Evolutionary conservation across 2,329 filamentous ascomycete species (phyloP).

Genomic region (Trichophaea hybrida): DNA sequence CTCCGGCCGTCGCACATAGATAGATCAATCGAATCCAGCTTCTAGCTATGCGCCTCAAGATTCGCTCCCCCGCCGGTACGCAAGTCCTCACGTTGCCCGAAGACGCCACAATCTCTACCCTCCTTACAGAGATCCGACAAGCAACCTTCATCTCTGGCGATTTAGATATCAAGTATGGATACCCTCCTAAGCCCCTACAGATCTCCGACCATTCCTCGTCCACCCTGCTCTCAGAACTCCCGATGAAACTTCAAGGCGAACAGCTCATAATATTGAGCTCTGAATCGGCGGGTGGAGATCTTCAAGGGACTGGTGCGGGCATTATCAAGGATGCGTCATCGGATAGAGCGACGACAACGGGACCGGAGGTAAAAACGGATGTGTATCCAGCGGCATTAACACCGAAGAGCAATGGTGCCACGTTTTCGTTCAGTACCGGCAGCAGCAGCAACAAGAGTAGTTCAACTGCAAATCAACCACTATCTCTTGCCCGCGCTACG

Average conservation of each 20-base stretch:
- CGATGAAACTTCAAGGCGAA: slow-evolving; percentile 50
- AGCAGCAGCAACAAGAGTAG: not conserved
- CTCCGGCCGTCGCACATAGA: not conserved
- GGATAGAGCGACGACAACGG: not conserved
- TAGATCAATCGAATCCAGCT: slow-evolving; percentile 15
- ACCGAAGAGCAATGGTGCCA: not conserved
- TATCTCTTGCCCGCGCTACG: not conserved
- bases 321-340: not conserved
- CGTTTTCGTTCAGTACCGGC: not conserved
- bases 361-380: not conserved
- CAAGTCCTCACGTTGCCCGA: slow-evolving; percentile 56
- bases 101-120: slow-evolving; percentile 47
- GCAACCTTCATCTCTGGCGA: slow-evolving; percentile 46
- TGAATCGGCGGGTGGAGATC: not conserved
- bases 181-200: slow-evolving; percentile 58
- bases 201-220: slow-evolving; percentile 37
- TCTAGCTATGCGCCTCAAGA: slow-evolving; percentile 53
- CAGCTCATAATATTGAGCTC: slow-evolving; percentile 44
- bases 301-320: not conserved
- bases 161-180: slow-evolving; percentile 73
- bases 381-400: not conserved
- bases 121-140: slow-evolving; percentile 46
- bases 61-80: slow-evolving; percentile 59
- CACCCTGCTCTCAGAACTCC: slow-evolving; percentile 41
- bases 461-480: not conserved